Evolutionary conservation across 208 protist genomes (phyloP).

Genomic region (Novymonas esmeraldas): DNA sequence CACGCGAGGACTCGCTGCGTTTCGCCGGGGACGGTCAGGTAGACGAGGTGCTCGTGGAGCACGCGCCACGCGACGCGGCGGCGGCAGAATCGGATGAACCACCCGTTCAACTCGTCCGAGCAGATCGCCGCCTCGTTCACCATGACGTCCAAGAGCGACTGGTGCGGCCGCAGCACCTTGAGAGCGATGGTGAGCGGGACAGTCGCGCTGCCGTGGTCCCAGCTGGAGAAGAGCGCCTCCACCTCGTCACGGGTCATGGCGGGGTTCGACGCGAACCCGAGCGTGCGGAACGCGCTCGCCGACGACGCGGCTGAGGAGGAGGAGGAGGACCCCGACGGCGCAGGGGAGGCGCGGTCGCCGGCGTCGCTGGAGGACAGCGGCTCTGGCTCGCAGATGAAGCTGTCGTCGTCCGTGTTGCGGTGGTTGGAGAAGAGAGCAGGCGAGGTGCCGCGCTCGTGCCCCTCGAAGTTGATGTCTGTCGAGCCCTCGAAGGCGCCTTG

Average conservation of each 20-base stretch:
- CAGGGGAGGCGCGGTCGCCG: too few relatives aligned
- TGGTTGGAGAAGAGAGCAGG: slow-evolving; percentile 2
- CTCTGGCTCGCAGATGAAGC: slow-evolving; percentile 18
- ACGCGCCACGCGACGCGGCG: slow-evolving; percentile 84
- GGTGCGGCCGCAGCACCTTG: slow-evolving; percentile 63
- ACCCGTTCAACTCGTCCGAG: slow-evolving; percentile 66
- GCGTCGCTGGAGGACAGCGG: neutral
- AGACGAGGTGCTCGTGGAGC: slow-evolving; percentile 83
- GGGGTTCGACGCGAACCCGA: neutral
- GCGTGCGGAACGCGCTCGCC: slow-evolving; percentile 4
- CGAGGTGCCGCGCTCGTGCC: neutral
- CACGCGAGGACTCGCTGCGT: slow-evolving; percentile 49
- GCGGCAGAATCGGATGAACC: slow-evolving; percentile 81
- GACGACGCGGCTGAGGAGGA: neutral
- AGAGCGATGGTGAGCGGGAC: slow-evolving; percentile 56
- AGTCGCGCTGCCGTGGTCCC: slow-evolving; percentile 16
- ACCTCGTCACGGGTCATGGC: slow-evolving; percentile 38
- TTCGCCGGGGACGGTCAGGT: slow-evolving; percentile 45
- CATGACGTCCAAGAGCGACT: slow-evolving; percentile 76
- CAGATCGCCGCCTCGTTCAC: slow-evolving; percentile 81
- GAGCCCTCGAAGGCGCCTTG: slow-evolving; percentile 28
- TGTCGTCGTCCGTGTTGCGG: slow-evolving; percentile 23
- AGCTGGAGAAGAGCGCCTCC: slow-evolving; percentile 32
- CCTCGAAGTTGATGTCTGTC: slow-evolving; percentile 16
- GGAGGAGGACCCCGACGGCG: too few relatives aligned